Evolutionary conservation across 306 rosid species (phyloP).

Genomic region (Cyamopsis tetragonoloba): DNA sequence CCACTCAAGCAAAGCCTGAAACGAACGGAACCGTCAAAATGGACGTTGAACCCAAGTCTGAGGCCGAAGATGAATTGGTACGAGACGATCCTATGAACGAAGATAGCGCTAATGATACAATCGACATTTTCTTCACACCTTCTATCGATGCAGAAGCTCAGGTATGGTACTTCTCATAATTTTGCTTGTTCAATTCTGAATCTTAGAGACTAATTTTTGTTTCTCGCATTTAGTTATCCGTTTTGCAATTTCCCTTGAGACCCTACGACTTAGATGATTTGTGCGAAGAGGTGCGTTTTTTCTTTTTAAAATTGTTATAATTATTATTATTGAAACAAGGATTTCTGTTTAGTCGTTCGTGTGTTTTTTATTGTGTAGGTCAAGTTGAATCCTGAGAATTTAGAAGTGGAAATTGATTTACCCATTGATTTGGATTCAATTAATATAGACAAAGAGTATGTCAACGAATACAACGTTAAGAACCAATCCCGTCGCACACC

Average conservation of each 20-base stretch:
- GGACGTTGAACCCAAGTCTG: background rate
- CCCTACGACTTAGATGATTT: constrained; percentile 75
- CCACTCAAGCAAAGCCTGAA: background rate
- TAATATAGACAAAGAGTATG: constrained; percentile 53
- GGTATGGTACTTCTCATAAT: too few species aligned
- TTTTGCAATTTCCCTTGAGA: constrained; percentile 83
- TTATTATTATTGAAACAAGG: too few species aligned
- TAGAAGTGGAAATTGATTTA: constrained; percentile 69
- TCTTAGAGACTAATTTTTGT: background rate
- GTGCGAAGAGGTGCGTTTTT: constrained; percentile 72
- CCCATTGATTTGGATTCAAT: constrained; percentile 49
- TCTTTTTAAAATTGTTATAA: too few species aligned
- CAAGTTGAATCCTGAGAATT: constrained; percentile 54
- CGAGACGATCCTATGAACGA: background rate
- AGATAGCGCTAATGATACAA: background rate
- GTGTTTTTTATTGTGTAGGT: constrained; percentile 40
- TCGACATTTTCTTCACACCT: background rate
- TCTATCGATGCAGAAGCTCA: background rate
- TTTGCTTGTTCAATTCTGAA: background rate
- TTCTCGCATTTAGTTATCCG: constrained; percentile 46
- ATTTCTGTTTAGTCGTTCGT: background rate
- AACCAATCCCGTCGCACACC: too few species aligned
- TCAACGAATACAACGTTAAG: constrained; percentile 31
- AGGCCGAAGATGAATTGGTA: too few species aligned
- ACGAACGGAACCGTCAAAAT: background rate